Base-by-base conservation (phyloP, 768 basidiomycete species). In the Baorangia bicolor region DNA sequence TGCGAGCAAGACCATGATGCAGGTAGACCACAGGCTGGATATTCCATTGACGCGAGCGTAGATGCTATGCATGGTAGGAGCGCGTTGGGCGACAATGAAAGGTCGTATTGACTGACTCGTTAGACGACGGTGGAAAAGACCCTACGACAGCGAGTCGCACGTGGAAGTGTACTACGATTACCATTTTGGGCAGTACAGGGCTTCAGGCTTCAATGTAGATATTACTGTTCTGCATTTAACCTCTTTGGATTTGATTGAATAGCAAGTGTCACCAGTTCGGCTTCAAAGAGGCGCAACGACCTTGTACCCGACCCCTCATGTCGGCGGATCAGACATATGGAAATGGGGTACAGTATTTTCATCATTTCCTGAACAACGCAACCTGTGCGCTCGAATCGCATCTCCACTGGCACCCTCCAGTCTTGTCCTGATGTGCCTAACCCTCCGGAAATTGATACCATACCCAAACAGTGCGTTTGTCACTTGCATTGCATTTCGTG, bases 31-130 rank as follows among this genome's bases (percentile, higher is more conserved):
- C 53, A 89, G 77, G 6, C 87, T 83, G 25, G 87, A 88, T 61
- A 84, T 68, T 69, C 87, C 89, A 74, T 90, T 93, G 62, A 89
- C 67, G 51, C 92, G 80, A 28, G 90, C 76, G 58, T 84, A 80
- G 47, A 85, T 73, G 63, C 77, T 87, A 60, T 92, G 88, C 90
- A 92, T 92, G 40, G 40, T 25, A 20, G 63, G 51, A 16, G 35
- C 12, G 42, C 47, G 49, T 42, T 44, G 41, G 27, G 12, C 1
- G 16, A 40, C 27, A 8, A 21, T 6, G 12, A 11, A 28, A 20
- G 16, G 35, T 13, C 27, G 39, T 34, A 30, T 30, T 30, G 30
- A 10, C 30, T 30, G 30, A 2, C 30, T 30, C 30, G 30, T 30
- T 23, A 21, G 20, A 18, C 25, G 16, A 8, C 23, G 23, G 10